These are phyloP conservation scores for Suillus plorans DNA, from an alignment of 768 basidiomycete species.

Conservation along the genomic window DNA sequence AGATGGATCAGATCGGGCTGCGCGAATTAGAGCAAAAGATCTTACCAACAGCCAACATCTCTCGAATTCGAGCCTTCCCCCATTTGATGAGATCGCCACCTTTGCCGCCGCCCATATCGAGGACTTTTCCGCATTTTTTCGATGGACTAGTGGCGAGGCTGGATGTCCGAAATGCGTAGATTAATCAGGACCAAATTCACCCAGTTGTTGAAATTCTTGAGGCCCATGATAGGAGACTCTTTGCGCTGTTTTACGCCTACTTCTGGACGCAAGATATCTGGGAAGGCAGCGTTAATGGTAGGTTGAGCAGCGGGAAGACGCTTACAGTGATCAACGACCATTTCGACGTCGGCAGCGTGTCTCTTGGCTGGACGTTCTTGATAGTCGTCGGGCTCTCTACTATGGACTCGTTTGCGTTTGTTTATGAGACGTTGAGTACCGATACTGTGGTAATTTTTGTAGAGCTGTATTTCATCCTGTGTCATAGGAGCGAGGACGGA, in stretches of 20 bases:
- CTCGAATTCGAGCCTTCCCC: conserved; percentile 79
- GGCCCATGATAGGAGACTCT: conserved; percentile 92
- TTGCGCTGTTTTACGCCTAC: conserved; percentile 82
- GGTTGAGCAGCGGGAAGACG: conserved; percentile 17
- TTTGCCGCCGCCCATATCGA: conserved; percentile 99
- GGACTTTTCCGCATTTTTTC: conserved; percentile 64
- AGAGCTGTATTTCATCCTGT: conserved; percentile 57
- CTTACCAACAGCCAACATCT: conserved; percentile 79
- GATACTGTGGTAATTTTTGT: conserved; percentile 54
- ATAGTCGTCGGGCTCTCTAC: conserved; percentile 36
- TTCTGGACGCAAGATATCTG: conserved; percentile 93
- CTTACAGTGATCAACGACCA: conserved; percentile 79
- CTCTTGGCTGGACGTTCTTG: conserved; percentile 47
- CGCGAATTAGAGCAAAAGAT: background rate
- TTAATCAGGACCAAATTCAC: conserved; percentile 98
- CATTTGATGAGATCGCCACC: conserved; percentile 97
- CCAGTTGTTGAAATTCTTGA: conserved; percentile 99
- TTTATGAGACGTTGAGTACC: conserved; percentile 50
- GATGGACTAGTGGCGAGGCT: conserved; percentile 42
- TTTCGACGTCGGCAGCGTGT: conserved; percentile 64
- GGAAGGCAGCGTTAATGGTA: conserved; percentile 8
- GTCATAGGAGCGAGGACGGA: conserved; percentile 68
- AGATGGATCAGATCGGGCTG: conserved; percentile 3
- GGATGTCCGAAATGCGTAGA: conserved; percentile 83
- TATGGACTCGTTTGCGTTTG: conserved; percentile 53